phyloP scores from a whole-genome alignment of 202 grass and related monocot genomes.

The Panicum virgatum region DNA sequence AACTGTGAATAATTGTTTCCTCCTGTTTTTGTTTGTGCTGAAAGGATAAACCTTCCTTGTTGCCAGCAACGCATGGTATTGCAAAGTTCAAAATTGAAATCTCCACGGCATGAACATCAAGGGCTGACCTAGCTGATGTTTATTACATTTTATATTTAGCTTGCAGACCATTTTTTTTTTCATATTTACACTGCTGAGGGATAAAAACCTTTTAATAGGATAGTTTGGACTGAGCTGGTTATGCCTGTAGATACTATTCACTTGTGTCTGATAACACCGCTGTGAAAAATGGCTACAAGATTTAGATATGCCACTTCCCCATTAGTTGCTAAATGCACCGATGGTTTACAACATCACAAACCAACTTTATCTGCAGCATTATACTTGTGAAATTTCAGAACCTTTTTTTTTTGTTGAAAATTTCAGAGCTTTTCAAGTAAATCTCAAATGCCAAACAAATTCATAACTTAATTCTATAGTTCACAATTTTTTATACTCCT shows the following conservation, averaged over 20 bases:
- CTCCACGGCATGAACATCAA: neutral
- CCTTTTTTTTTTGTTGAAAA: neutral
- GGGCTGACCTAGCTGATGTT: neutral
- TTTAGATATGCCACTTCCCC: no score
- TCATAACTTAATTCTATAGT: neutral
- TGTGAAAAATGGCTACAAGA: neutral
- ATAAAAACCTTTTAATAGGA: neutral
- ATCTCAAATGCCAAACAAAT: neutral
- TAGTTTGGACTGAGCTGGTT: neutral
- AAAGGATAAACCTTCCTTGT: neutral
- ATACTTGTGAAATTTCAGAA: no score
- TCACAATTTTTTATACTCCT: neutral
- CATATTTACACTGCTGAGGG: neutral
- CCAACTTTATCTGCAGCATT: no score
- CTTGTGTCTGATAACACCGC: neutral
- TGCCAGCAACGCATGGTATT: neutral
- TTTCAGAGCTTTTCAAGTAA: neutral
- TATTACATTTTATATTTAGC: neutral
- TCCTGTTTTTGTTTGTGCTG: neutral
- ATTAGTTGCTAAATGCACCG: no score
- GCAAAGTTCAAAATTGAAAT: neutral
- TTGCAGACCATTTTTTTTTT: neutral
- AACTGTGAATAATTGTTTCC: neutral
- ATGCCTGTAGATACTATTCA: neutral
- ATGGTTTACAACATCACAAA: no score